Percentiles rank a stretch among this genome's conserved stretches.
Conservation (phyloP, 129 eudicot species). For the Oenanthe sinensis region DNA sequence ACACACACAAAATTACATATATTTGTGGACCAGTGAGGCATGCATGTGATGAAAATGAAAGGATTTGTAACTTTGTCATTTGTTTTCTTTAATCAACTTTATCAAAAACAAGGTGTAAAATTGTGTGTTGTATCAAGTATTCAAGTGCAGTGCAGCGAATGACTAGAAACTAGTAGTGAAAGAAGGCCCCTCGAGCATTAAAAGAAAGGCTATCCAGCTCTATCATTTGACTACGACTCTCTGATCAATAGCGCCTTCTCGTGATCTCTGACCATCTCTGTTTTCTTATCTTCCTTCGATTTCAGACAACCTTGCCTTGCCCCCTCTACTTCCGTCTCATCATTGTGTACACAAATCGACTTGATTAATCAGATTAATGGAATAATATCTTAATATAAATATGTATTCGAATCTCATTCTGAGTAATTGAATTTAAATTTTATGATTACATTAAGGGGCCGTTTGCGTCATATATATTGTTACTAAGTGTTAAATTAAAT, state of each 20-base stretch:
- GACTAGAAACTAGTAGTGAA: neutral
- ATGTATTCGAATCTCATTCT: too few relatives aligned
- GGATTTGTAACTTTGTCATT: slow-evolving; percentile 47
- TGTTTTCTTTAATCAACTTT: slow-evolving; percentile 28
- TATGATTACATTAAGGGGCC: too few relatives aligned
- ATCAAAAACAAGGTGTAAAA: neutral
- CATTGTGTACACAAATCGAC: neutral
- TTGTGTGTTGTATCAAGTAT: neutral
- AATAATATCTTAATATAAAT: too few relatives aligned
- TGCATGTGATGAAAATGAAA: slow-evolving; percentile 53
- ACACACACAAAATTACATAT: neutral
- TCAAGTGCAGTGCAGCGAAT: slow-evolving; percentile 7
- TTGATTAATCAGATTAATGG: too few relatives aligned
- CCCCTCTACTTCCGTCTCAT: neutral
- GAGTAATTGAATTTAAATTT: too few relatives aligned
- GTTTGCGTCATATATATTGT: too few relatives aligned
- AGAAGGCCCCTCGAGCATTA: slow-evolving; percentile 5
- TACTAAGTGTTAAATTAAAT: too few relatives aligned
- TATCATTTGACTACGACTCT: slow-evolving; percentile 4
- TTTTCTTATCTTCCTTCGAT: slow-evolving; percentile 5
- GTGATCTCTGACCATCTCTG: slow-evolving; percentile 10
- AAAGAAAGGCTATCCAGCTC: neutral
- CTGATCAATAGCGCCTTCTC: neutral
- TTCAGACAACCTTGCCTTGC: neutral
- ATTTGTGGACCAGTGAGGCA: neutral